Evolutionary conservation across 768 basidiomycete species (phyloP), one percentile per base, ranked within the genome.

Genomic region (Flagelloscypha sp.): DNA sequence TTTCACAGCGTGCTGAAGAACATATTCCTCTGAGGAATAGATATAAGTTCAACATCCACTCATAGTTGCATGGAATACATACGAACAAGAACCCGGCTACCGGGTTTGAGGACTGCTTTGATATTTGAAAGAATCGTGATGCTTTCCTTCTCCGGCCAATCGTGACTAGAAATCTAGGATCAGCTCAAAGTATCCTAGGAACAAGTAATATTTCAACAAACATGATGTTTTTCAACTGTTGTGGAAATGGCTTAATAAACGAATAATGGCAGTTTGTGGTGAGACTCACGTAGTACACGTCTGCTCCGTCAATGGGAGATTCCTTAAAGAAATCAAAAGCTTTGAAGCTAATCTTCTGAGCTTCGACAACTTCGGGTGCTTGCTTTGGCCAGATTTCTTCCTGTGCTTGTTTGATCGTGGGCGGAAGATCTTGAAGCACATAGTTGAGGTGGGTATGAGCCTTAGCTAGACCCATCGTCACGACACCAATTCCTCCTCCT

Each of bases 211-310:
- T 5, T 17, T 6, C 7, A 9, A 38, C 57, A 27, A 39, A 65
- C 62, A 65, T 31, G 35, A 65, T 52, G 17, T 60, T 52, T 12
- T 58, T 54, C 34, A 66, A 21, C 63, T 65, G 33, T n/a, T 15
- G 7, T 5, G 22, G 37, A 34, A 10, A 24, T 16, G 16, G 22
- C 15, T 7, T 13, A 24, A 30, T 22, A 15, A 24, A 33, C 37
- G 32, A 7, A 30, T 12, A 37, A 19, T 36, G 32, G 34, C 3
- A 25, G 20, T 8, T n/a, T 6, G 16, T 9, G 13, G 16, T 27
- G 9, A 20, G 6, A 51, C 59, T 44, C 45, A 68, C 66, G 46
- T 62, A 66, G 46, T 68, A 67, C 11, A 65, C 44, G 34, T 65
- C 56, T 31, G 60, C 63, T 4, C 48, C 57, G 6, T 43, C 32